Conservation (phyloP, 495 filamentous ascomycete genomes). For the Polyplosphaeria fusca region DNA sequence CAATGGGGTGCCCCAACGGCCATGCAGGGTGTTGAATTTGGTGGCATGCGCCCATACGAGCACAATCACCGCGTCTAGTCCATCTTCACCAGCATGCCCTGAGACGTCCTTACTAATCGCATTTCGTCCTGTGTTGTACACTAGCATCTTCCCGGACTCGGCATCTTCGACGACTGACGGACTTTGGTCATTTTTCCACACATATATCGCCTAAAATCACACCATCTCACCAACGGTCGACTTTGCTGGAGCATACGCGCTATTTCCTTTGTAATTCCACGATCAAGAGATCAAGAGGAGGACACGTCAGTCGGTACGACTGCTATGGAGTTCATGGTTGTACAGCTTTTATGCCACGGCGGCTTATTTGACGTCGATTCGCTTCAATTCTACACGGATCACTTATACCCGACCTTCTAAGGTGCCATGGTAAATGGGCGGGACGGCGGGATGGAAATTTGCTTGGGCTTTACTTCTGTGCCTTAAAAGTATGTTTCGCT, state of each 20-base stretch:
- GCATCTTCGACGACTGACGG: slow-evolving; percentile 6
- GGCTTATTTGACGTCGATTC: background rate
- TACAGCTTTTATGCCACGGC: background rate
- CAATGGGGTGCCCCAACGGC: slow-evolving; percentile 20
- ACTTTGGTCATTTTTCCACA: slow-evolving; percentile 3
- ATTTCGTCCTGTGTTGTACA: slow-evolving; percentile 21
- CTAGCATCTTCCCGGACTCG: slow-evolving; percentile 15
- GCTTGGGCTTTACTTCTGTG: background rate
- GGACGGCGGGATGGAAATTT: background rate
- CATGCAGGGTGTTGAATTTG: slow-evolving; percentile 35
- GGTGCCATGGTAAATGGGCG: background rate
- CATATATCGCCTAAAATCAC: slow-evolving; percentile 13
- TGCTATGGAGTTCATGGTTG: background rate
- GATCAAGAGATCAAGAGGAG: slow-evolving; percentile 4
- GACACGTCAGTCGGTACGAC: background rate
- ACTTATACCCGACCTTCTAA: background rate
- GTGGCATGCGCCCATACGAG: slow-evolving; percentile 28
- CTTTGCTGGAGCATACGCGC: slow-evolving; percentile 1
- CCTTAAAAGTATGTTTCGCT: slow-evolving; percentile 14
- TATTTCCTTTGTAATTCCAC: slow-evolving; percentile 4
- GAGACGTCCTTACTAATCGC: slow-evolving; percentile 35
- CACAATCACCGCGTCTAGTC: slow-evolving; percentile 35
- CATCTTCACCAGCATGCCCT: background rate
- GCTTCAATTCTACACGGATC: background rate
- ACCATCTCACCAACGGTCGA: background rate